Base-by-base conservation (phyloP, 2,329 filamentous ascomycete genomes). In the Ascochyta clinopodiicola region DNA sequence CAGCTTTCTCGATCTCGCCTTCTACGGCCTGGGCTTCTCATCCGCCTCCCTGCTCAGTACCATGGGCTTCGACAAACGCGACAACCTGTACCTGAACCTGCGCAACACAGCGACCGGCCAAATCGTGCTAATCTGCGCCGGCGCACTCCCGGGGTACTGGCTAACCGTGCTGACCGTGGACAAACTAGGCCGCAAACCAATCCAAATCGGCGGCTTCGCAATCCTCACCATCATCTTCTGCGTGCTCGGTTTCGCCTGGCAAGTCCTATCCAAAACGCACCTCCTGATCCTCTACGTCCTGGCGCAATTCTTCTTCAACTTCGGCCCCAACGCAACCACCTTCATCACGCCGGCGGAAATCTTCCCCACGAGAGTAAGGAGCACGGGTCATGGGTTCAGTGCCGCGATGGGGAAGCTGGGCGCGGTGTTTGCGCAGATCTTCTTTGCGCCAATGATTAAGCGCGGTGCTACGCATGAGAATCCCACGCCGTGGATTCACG, bases 101-200 rank as follows among this genome's bases (percentile, higher is more conserved):
- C 87, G 86, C 79, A 90, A 90, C 76, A 91, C 86, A 7, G 88
- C 90, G 44, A 83, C 91, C 19, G 90, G 90, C 9, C 92, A 94
- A 78, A 78, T 93, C 64, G 91, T 93, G 63, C 83, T 93, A 45
- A 87, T 92, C 63, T 86, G 89, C 56, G 90, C 90, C 4, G 90
- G 90, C 53, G 88, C 90, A 43, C 89, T 93, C 13, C 90, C 90
- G 0, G 90, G 90, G 13, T 93, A 93, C 80, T 93, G 90, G 90
- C 84, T 91, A 15, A 90, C 89, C 0, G 89, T 92, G 6, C 86
- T 86, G 12, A 86, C 85, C 1, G 85, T 92, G 52, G 90, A 94
- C 75, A 89, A 83, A 1, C 67, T 92, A 13, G 90, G 90, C 49
- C 88, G 90, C 68, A 92, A 91, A 79, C 85, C 89, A 1, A 91